These are phyloP conservation scores for Tolypocladium guangdongense DNA, from an alignment of 2,329 filamentous ascomycete genomes.

Conservation along the genomic window DNA sequence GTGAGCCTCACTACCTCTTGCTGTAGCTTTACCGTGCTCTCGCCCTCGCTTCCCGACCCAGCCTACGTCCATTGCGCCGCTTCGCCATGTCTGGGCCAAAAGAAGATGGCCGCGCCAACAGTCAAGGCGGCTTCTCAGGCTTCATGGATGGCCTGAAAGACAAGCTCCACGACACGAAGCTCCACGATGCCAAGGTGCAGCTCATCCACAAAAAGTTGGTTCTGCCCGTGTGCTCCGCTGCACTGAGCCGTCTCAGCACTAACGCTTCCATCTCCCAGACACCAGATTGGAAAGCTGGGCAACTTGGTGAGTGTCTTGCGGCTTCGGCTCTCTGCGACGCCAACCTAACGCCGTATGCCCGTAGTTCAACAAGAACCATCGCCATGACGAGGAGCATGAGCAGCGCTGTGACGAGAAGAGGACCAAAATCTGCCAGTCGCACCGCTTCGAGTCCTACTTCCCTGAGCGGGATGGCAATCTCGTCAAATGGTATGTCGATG, in stretches of 20 bases:
- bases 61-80: background rate
- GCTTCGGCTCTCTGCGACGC: background rate
- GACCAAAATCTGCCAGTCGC: slow-evolving; percentile 54
- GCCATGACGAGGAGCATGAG: slow-evolving; percentile 90
- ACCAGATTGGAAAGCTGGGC: slow-evolving; percentile 51
- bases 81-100: slow-evolving; percentile 16
- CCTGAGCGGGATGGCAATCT: slow-evolving; percentile 76
- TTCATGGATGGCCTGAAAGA: slow-evolving; percentile 41
- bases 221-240: background rate
- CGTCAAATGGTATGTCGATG: slow-evolving; percentile 96
- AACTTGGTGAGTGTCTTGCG: slow-evolving; percentile 38
- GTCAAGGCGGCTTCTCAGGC: slow-evolving; percentile 16
- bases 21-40: background rate
- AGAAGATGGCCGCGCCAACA: slow-evolving; percentile 4
- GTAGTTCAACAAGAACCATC: slow-evolving; percentile 74
- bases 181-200: slow-evolving; percentile 46
- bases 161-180: slow-evolving; percentile 40
- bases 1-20: background rate
- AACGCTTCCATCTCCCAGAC: slow-evolving; percentile 11
- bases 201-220: slow-evolving; percentile 48
- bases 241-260: background rate
- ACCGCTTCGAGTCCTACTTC: slow-evolving; percentile 86
- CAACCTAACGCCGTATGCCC: slow-evolving; percentile 1
- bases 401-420: slow-evolving; percentile 74
- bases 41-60: background rate